Percentiles rank a stretch among this genome's conserved stretches.
phyloP scores from a whole-genome alignment of 768 basidiomycete species.

The Ephemerocybe angulata region DNA sequence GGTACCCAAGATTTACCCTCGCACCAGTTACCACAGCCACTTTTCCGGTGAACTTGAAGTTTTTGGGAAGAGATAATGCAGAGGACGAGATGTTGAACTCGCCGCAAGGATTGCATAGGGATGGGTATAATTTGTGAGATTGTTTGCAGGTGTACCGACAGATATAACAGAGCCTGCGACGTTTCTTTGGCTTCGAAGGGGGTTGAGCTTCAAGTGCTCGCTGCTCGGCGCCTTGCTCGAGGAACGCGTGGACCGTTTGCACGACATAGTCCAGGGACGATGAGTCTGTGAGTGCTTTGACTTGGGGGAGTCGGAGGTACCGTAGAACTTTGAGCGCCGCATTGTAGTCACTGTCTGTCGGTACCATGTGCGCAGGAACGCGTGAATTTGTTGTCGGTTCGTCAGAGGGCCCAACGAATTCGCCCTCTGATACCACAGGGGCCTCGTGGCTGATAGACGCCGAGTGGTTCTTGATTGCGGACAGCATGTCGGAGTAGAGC shows the following conservation, averaged over 20 bases:
- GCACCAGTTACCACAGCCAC: conserved; percentile 32
- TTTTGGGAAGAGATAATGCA: conserved; percentile 22
- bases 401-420: background rate
- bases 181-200: background rate
- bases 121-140: conserved; percentile 21
- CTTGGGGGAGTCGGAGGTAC: conserved; percentile 23
- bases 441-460: conserved; percentile 15
- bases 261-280: conserved; percentile 18
- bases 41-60: conserved; percentile 23
- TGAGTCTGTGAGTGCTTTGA: conserved; percentile 10
- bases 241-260: conserved; percentile 16
- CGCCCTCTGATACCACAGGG: too few species aligned
- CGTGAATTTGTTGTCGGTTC: background rate
- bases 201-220: conserved; percentile 1
- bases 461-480: conserved; percentile 21
- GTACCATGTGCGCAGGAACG: conserved; percentile 21
- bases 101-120: conserved; percentile 25
- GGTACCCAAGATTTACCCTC: conserved; percentile 32
- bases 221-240: conserved; percentile 1
- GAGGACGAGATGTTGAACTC: conserved; percentile 28
- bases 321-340: conserved; percentile 23
- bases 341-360: conserved; percentile 23
- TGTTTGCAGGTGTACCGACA: conserved; percentile 19
- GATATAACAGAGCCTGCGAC: conserved; percentile 22
- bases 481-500: conserved; percentile 20